phyloP scores from a whole-genome alignment of 768 basidiomycete genomes.

The Pholiota microspora region DNA sequence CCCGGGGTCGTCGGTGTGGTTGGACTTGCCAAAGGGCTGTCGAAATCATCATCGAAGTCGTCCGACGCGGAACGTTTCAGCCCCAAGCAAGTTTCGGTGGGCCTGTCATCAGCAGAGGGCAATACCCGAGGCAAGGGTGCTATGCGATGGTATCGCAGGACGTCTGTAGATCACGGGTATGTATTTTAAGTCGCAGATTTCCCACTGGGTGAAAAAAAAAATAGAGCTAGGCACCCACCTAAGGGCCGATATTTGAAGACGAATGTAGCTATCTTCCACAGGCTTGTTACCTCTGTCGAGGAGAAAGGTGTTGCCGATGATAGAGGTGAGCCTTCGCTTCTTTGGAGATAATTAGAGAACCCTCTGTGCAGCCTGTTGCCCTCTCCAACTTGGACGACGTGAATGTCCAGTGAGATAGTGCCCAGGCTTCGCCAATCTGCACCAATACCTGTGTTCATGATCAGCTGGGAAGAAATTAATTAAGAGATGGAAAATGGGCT shows the following conservation, averaged over 20 bases:
- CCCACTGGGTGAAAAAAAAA: not conserved
- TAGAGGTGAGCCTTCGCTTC: slow-evolving; percentile 24
- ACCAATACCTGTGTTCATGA: slow-evolving; percentile 17
- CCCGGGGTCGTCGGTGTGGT: slow-evolving; percentile 12
- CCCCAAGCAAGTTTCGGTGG: slow-evolving; percentile 15
- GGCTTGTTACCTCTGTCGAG: slow-evolving; percentile 30
- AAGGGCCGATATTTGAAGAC: slow-evolving; percentile 29
- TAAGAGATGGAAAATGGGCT: not conserved
- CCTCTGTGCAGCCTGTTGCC: slow-evolving; percentile 28
- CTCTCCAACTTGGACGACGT: slow-evolving; percentile 28
- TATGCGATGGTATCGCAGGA: slow-evolving; percentile 22
- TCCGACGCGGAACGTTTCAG: slow-evolving; percentile 23
- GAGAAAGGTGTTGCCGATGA: slow-evolving; percentile 28
- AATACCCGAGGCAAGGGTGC: slow-evolving; percentile 14
- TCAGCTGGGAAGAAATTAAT: not conserved
- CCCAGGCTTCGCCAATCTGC: slow-evolving; percentile 26
- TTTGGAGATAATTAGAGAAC: slow-evolving; percentile 24
- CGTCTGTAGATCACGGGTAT: slow-evolving; percentile 11
- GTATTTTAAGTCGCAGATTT: not conserved
- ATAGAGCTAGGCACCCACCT: slow-evolving; percentile 14
- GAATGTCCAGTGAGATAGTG: slow-evolving; percentile 28
- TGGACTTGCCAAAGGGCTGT: slow-evolving; percentile 11
- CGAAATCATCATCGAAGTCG: slow-evolving; percentile 21
- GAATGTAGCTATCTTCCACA: slow-evolving; percentile 30
- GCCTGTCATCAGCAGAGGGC: slow-evolving; percentile 8